Evolutionary conservation across 805 yeast genomes (phyloP), one percentile per base, ranked within the genome.

Genomic region (Metschnikowia drakensbergensis): DNA sequence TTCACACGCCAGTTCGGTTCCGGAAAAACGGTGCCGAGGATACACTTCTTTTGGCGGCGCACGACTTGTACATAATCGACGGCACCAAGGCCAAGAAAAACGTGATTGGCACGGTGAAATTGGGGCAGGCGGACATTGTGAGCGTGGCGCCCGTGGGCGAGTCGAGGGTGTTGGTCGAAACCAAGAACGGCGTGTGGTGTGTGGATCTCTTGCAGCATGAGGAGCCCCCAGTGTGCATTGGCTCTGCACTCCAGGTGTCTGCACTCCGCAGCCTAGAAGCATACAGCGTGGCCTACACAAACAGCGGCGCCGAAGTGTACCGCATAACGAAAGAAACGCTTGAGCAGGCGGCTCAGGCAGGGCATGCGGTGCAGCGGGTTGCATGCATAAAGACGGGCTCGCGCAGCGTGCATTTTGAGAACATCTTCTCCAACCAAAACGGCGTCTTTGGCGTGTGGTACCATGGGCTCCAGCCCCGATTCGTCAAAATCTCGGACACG

Each of bases 391-490:
- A 23, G 23, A 23, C 43, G 1, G 36, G 36, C 4, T 40, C 30
- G 35, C 36, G 30, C 43, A 42, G 46, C 10, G 47, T 58, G 11
- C 36, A 30, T 5, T 62, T 66, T 46, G 49, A 58, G 38, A 61
- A 63, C 49, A 57, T 58, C 25, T 72, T 72, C 54, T 72, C 69
- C 43, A 61, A 50, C 25, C 45, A 45, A 46, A 61, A 63, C n/a
- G 64, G 63, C 27, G 61, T 69, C 13, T 62, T 66, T 9, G 75
- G 77, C 8, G 76, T 77, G 11, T 67, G 70, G 69, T 66, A 63
- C 55, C 69, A 61, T 52, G 64, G 56, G 25, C 65, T 51, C 49
- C 62, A 59, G 58, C 66, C 70, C 4, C 58, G 55, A 10, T 64
- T 67, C 33, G 53, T 45, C 6, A 36, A 40, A 37, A 53, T 64